phyloP scores from a whole-genome alignment of 108 stramenopile genomes.

The Skeletonema tropicum region DNA sequence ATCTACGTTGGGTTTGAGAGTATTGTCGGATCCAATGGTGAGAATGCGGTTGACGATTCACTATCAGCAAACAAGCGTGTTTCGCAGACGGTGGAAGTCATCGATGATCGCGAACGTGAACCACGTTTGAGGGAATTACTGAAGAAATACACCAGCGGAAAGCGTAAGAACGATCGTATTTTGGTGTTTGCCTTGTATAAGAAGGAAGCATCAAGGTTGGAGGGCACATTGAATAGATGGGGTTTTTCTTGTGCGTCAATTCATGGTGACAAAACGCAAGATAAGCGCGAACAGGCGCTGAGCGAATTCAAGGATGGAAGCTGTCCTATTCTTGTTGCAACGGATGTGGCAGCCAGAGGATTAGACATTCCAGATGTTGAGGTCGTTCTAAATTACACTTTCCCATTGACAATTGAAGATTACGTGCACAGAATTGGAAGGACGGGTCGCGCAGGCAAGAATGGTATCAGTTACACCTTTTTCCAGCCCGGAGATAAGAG shows the following conservation, averaged over 20 bases:
- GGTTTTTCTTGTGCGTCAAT: slow-evolving; percentile 80
- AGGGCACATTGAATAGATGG: slow-evolving; percentile 77
- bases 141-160: slow-evolving; percentile 66
- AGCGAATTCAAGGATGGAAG: slow-evolving; percentile 89
- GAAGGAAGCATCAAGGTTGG: slow-evolving; percentile 95
- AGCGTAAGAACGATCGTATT: slow-evolving; percentile 72
- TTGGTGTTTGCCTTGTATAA: slow-evolving; percentile 97
- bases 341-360: slow-evolving; percentile 97
- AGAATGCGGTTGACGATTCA: slow-evolving; percentile 80
- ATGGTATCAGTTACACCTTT: slow-evolving; percentile 94
- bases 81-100: slow-evolving; percentile 92
- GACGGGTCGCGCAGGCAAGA: slow-evolving; percentile 98
- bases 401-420: slow-evolving; percentile 96
- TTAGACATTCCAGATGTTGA: slow-evolving; percentile 98
- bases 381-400: slow-evolving; percentile 96
- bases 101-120: slow-evolving; percentile 91
- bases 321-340: slow-evolving; percentile 94
- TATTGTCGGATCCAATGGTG: slow-evolving; percentile 79
- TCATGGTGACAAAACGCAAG: slow-evolving; percentile 98
- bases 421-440: slow-evolving; percentile 97
- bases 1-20: slow-evolving; percentile 89
- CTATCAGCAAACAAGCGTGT: slow-evolving; percentile 95
- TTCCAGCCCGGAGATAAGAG: slow-evolving; percentile 96
- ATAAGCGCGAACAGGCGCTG: slow-evolving; percentile 87
- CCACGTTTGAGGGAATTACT: slow-evolving; percentile 79